Evolutionary conservation across 73 alveolate species (phyloP), one percentile per base, ranked within the genome.

Genomic region (Uronychia binucleata): DNA sequence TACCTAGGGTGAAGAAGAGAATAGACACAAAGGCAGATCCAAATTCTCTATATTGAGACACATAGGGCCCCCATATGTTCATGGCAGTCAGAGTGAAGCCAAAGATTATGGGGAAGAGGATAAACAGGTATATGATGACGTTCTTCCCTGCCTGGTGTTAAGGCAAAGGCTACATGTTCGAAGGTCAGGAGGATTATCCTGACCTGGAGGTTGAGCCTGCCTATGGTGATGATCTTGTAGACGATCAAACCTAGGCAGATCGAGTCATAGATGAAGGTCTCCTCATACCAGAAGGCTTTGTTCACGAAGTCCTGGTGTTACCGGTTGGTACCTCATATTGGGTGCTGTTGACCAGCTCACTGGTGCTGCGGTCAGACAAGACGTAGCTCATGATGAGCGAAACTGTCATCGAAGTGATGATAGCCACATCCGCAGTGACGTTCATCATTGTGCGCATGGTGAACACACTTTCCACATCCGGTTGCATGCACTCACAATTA

Each of bases 21-120:
- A 77, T 75, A 5, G 84, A 77, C 26, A 77, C 59, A 58, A 30
- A 77, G 0, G 84, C 67, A 32, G 31, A 34, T 11, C 31, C 75
- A 77, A 77, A 77, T 1, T 34, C 34, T 30, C 75, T 77, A 58
- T 77, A 77, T 26, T 31, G 25, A 11, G 33, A 1, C 0, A 32
- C 30, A 58, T 32, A 77, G 34, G 84, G 84, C 1, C 84, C 84
- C 74, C 34, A 77, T 31, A 77, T 77, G 28, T 58, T 58, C 57
- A 77, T 31, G 0, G 74, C 75, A 5, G 33, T 77, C 75, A 77
- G 57, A 25, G 84, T 30, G 75, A 77, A 77, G 34, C 75, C 14
- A 0, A 77, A 8, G 27, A 77, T 25, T 1, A 77, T 34, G 19
- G 84, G 84, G 11, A 77, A 26, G 14, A 77, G 14, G 0, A 77